Percentiles rank a stretch among this genome's conserved stretches.
Evolutionary conservation across 345 rosid genomes (phyloP).

Genomic region (Arabis hirsuta): DNA sequence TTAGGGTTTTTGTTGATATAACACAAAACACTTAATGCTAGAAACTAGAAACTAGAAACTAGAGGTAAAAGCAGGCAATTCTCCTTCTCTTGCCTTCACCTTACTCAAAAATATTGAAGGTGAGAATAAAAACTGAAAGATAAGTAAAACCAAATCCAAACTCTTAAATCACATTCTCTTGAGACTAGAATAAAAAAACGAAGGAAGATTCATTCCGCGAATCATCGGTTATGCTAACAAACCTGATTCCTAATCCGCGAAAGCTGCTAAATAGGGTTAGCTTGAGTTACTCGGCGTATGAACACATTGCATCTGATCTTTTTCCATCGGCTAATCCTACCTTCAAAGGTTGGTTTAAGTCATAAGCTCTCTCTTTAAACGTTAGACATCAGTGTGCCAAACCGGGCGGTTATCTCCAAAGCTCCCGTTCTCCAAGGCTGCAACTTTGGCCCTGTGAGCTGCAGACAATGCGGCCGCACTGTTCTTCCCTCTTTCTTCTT

Average conservation of each 20-base stretch:
- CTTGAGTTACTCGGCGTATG: slow-evolving; percentile 40
- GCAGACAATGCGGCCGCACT: slow-evolving; percentile 47
- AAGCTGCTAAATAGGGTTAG: slow-evolving; percentile 40
- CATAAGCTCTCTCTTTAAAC: slow-evolving; percentile 20
- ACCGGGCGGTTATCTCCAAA: slow-evolving; percentile 35
- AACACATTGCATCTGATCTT: slow-evolving; percentile 39
- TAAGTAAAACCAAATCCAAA: slow-evolving; percentile 35
- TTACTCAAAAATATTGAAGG: slow-evolving; percentile 46
- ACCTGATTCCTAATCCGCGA: slow-evolving; percentile 39
- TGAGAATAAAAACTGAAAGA: slow-evolving; percentile 34
- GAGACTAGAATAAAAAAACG: slow-evolving; percentile 18
- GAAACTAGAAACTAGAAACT: slow-evolving; percentile 19
- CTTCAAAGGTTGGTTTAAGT: slow-evolving; percentile 30
- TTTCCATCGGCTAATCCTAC: slow-evolving; percentile 33
- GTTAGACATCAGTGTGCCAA: slow-evolving; percentile 44
- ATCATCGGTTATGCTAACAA: slow-evolving; percentile 37
- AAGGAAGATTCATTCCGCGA: slow-evolving; percentile 24
- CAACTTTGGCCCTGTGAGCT: slow-evolving; percentile 71
- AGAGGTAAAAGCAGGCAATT: slow-evolving; percentile 41
- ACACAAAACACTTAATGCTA: slow-evolving; percentile 37
- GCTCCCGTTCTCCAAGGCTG: slow-evolving; percentile 63
- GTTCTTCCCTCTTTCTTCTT: slow-evolving; percentile 65
- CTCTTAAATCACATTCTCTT: slow-evolving; percentile 32
- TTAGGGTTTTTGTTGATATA: slow-evolving; percentile 19
- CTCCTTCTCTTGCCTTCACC: slow-evolving; percentile 53